Conservation (phyloP, 2,329 filamentous ascomycete species). For the Monilinia fructigena region DNA sequence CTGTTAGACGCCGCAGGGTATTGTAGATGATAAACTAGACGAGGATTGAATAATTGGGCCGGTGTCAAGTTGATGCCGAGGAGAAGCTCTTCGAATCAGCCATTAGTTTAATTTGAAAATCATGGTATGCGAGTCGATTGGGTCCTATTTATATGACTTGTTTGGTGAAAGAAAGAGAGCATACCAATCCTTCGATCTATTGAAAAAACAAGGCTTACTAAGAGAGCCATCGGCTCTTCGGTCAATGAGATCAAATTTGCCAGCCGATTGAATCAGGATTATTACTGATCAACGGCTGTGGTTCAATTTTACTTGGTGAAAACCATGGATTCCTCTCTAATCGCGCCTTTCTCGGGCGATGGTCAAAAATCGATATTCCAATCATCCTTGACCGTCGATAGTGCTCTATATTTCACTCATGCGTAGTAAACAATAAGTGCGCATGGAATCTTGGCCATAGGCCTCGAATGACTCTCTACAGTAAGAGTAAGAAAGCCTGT, state of each 20-base stretch:
- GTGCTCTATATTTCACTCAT: slow-evolving; percentile 4
- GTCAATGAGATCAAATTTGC: neutral
- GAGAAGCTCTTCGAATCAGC: neutral
- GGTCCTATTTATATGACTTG: neutral
- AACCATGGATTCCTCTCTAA: neutral
- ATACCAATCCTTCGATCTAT: slow-evolving; percentile 4
- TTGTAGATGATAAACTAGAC: slow-evolving; percentile 5
- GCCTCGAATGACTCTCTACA: neutral
- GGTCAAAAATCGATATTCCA: neutral
- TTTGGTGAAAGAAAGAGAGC: neutral
- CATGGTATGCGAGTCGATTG: slow-evolving; percentile 15
- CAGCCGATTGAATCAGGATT: neutral
- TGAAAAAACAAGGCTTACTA: slow-evolving; percentile 12
- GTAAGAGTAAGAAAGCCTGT: neutral
- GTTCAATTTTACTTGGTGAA: neutral
- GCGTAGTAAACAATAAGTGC: neutral
- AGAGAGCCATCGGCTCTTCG: slow-evolving; percentile 12
- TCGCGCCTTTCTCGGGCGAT: slow-evolving; percentile 17
- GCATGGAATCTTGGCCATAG: slow-evolving; percentile 1
- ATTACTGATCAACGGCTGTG: neutral
- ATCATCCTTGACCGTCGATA: slow-evolving; percentile 16
- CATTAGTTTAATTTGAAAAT: slow-evolving; percentile 6
- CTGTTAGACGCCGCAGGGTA: slow-evolving; percentile 16
- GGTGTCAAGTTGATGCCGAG: slow-evolving; percentile 6
- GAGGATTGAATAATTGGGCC: slow-evolving; percentile 18